A percentile compares a stretch with the other conserved stretches of the same genome.
These are phyloP conservation scores for Albizia julibrissin DNA, from an alignment of 306 rosid genomes.

Conservation along the genomic window DNA sequence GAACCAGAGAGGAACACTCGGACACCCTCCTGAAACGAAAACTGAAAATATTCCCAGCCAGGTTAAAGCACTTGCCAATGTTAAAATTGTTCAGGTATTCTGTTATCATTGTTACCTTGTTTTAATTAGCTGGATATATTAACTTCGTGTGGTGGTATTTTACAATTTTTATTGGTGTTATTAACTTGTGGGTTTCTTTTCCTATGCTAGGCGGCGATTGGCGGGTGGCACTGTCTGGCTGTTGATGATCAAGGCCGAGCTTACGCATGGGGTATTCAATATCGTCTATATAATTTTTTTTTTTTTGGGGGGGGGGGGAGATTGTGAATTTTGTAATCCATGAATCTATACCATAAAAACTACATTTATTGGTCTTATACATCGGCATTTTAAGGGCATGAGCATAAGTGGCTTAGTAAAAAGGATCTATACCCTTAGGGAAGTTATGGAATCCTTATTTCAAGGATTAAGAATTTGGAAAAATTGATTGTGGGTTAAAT, in stretches of 20 bases:
- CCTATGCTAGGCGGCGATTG: constrained; percentile 85
- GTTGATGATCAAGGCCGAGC: constrained; percentile 98
- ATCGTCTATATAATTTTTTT: background rate
- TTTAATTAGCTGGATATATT: background rate
- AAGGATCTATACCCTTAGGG: background rate
- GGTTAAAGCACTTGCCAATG: constrained; percentile 79
- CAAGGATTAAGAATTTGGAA: background rate
- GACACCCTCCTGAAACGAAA: constrained; percentile 83
- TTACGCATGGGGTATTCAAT: constrained; percentile 85
- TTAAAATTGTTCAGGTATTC: constrained; percentile 82
- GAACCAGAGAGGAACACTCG: constrained; percentile 98
- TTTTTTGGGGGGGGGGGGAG: background rate
- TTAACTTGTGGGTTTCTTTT: constrained; percentile 9
- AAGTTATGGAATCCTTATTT: background rate
- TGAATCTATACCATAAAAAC: background rate
- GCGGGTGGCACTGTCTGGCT: constrained; percentile 99
- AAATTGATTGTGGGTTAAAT: background rate
- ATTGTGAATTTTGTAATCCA: background rate
- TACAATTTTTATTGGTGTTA: background rate
- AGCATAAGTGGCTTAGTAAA: background rate
- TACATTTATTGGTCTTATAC: background rate
- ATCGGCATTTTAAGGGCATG: background rate
- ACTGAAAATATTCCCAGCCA: constrained; percentile 93
- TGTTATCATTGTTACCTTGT: background rate
- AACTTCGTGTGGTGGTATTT: background rate